Evolutionary conservation across 495 filamentous ascomycete species (phyloP).

Genomic region (Letharia columbiana): DNA sequence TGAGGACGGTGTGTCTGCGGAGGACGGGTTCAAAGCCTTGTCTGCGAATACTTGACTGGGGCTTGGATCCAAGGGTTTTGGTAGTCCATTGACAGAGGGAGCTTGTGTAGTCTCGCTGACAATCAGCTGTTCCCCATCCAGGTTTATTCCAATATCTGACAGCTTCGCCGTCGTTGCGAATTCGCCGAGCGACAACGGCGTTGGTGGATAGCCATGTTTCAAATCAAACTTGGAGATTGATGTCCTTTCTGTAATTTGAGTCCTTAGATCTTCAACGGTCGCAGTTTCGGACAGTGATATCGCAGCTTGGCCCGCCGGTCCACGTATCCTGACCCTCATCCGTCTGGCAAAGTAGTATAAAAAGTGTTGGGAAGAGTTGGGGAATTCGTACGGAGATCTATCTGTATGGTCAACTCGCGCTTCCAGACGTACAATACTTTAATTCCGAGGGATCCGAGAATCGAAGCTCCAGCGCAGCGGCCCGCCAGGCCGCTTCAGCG

Average conservation of each 20-base stretch:
- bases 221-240: slow-evolving; percentile 52
- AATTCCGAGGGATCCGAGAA: no score
- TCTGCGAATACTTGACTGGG: background rate
- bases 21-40: background rate
- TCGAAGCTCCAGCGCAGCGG: background rate
- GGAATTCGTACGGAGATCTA: background rate
- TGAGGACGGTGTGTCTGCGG: slow-evolving; percentile 4
- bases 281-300: slow-evolving; percentile 57
- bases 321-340: slow-evolving; percentile 58
- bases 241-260: slow-evolving; percentile 48
- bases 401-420: background rate
- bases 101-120: slow-evolving; percentile 38
- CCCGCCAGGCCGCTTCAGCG: background rate
- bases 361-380: background rate
- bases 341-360: background rate
- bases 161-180: slow-evolving; percentile 41
- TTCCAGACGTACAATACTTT: background rate
- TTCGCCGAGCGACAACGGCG: slow-evolving; percentile 52
- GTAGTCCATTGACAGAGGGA: background rate
- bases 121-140: slow-evolving; percentile 79
- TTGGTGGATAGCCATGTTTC: slow-evolving; percentile 82
- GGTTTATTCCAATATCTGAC: slow-evolving; percentile 50
- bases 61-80: background rate
- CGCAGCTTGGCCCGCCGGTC: slow-evolving; percentile 52
- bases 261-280: slow-evolving; percentile 54